Conservation (phyloP, 768 basidiomycete genomes). For the Boletus sensibilis region DNA sequence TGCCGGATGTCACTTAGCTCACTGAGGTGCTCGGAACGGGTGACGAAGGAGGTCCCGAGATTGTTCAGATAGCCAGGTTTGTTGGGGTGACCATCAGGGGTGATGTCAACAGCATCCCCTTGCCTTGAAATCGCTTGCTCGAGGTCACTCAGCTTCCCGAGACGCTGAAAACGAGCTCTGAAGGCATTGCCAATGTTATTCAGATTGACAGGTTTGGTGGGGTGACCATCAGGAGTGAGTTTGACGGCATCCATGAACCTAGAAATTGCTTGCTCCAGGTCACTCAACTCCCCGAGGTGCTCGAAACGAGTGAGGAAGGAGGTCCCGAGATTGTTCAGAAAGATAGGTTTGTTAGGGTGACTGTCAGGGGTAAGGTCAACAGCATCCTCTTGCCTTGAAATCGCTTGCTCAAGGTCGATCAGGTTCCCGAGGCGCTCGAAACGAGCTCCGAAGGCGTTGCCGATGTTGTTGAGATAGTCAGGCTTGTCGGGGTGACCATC, state of each 20-base stretch:
- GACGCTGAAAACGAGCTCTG: no score
- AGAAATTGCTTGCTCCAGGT: background rate
- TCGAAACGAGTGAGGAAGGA: background rate
- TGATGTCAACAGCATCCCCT: background rate
- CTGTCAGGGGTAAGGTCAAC: background rate
- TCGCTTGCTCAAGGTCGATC: background rate
- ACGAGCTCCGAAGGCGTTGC: background rate
- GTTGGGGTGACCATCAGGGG: background rate
- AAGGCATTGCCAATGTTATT: no score
- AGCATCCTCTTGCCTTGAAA: background rate
- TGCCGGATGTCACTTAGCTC: background rate
- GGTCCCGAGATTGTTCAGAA: background rate
- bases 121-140: background rate
- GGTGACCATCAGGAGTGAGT: background rate
- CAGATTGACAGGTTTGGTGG: background rate
- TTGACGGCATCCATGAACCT: background rate
- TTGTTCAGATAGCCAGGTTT: background rate
- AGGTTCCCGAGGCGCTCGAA: background rate
- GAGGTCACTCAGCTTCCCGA: no score
- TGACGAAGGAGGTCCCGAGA: conserved; percentile 1
- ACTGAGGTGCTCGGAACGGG: background rate
- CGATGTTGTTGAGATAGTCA: no score
- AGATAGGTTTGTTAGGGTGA: background rate
- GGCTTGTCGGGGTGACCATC: background rate
- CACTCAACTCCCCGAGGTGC: background rate